Percentiles rank a stretch among this genome's conserved stretches.
Evolutionary conservation across 192 early-diverging fungal species (phyloP).

Genomic region (Backusella macrospora): DNA sequence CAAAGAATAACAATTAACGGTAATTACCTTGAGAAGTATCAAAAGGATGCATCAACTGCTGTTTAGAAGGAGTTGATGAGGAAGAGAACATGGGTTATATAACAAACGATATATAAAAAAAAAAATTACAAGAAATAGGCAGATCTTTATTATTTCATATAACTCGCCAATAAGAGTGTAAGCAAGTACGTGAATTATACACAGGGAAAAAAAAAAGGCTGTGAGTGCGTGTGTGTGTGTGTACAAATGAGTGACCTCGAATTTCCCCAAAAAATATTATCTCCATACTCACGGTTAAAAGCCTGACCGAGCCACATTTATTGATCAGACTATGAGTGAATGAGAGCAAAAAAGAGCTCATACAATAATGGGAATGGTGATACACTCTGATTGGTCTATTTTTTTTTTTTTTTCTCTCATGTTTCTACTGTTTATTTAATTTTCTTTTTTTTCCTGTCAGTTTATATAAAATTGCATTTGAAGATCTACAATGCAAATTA

Average conservation of each 20-base stretch:
- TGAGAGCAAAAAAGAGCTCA: not conserved
- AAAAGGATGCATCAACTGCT: conserved; percentile 10
- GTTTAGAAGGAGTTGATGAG: conserved; percentile 6
- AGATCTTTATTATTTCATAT: not conserved
- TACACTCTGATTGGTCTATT: conserved; percentile 6
- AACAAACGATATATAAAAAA: not conserved
- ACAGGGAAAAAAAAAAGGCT: not conserved
- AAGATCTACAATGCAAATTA: conserved; percentile 1
- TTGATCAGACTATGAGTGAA: too few species aligned
- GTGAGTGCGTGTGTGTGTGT: not conserved
- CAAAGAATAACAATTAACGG: not conserved
- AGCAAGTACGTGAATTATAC: not conserved
- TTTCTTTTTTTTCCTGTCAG: too few species aligned
- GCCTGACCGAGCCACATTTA: conserved; percentile 9
- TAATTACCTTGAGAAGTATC: not conserved
- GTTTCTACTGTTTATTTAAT: too few species aligned
- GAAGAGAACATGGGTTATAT: not conserved
- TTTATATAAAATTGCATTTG: too few species aligned
- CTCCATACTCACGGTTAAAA: not conserved
- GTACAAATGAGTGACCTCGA: not conserved
- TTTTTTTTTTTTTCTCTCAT: not conserved
- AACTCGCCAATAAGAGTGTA: conserved; percentile 2
- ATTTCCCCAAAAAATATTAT: not conserved
- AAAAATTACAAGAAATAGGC: not conserved
- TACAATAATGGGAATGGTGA: not conserved